These are phyloP conservation scores for Ambrosia hybrid DNA, from an alignment of 140 eudicot species.

Conservation along the genomic window DNA sequence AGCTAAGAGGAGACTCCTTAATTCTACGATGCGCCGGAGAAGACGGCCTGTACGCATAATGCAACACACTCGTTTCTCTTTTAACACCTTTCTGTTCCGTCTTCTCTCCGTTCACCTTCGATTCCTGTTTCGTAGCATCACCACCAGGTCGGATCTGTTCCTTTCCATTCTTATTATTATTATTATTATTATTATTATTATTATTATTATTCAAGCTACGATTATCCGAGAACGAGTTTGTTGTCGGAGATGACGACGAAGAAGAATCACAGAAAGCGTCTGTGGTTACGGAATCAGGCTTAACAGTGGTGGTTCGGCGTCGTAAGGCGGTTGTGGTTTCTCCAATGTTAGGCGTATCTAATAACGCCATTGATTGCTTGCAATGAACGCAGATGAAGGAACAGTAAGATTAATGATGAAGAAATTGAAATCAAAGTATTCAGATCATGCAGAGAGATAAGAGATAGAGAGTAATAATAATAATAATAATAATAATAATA, in stretches of 20 bases:
- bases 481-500: no score
- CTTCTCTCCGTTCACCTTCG: conserved; percentile 16
- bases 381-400: no score
- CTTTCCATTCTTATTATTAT: not conserved
- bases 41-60: conserved; percentile 59
- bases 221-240: no score
- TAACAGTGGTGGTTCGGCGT: conserved; percentile 26
- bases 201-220: no score
- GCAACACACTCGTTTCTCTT: conserved; percentile 16
- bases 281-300: conserved; percentile 7
- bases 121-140: conserved; percentile 1
- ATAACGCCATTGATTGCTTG: not conserved
- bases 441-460: no score
- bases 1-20: conserved; percentile 89
- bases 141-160: conserved; percentile 34
- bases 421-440: no score
- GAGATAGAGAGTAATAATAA: no score
- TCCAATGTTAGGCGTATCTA: conserved; percentile 38
- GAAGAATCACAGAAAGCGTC: conserved; percentile 31
- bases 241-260: not conserved
- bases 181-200: conserved; percentile 2
- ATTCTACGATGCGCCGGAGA: conserved; percentile 78
- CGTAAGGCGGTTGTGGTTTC: conserved; percentile 20
- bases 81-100: not conserved
- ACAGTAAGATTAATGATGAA: no score